Evolutionary conservation across 2,329 filamentous ascomycete genomes (phyloP).

Genomic region (Fusarium brachygibbosum): DNA sequence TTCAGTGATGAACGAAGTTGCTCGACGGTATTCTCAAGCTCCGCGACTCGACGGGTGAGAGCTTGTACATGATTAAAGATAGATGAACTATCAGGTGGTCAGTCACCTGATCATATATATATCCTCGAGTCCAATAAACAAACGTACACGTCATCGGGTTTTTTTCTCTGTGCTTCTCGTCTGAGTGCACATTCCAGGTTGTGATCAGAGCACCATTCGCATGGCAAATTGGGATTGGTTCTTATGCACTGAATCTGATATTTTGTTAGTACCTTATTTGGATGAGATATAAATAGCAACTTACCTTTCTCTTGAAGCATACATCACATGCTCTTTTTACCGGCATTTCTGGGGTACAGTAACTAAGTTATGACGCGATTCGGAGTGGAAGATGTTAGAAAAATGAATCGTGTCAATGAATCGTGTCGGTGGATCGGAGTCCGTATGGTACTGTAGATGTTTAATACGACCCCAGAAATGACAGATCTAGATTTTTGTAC

Average conservation of each 20-base stretch:
- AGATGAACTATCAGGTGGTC: not conserved
- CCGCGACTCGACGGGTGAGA: not conserved
- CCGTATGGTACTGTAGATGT: not conserved
- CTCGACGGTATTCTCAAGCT: not conserved
- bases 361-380: not conserved
- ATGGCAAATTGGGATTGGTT: not conserved
- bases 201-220: slow-evolving; percentile 5
- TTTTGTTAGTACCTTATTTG: not conserved
- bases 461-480: not conserved
- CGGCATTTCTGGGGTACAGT: not conserved
- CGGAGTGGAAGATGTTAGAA: too few relatives aligned
- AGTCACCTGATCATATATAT: not conserved
- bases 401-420: not conserved
- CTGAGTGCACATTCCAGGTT: not conserved
- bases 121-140: accelerated
- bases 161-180: slow-evolving; percentile 1
- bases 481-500: not conserved
- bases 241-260: slow-evolving; percentile 9
- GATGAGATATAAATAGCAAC: too few relatives aligned
- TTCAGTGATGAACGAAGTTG: not conserved
- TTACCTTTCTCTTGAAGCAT: slow-evolving; percentile 10
- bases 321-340: slow-evolving; percentile 13
- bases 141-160: not conserved
- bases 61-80: not conserved
- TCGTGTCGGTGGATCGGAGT: not conserved